Base-by-base conservation (phyloP, 305 asterid species). In the Petunia hybrid region DNA sequence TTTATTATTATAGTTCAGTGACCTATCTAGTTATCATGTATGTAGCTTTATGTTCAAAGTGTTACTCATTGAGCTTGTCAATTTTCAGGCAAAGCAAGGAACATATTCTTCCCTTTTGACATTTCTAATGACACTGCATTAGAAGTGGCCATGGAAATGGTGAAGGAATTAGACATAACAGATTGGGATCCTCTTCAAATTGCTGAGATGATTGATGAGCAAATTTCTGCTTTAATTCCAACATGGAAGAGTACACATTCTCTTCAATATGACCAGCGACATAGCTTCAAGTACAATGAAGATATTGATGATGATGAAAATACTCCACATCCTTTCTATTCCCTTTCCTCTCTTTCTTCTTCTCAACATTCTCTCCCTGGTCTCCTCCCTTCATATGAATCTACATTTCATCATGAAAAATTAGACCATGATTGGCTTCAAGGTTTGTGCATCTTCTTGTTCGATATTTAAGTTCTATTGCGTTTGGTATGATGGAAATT, bases 131-230 rank as follows among this genome's bases (percentile, higher is more conserved):
- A 93, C 83, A 92, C 94, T 3, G 83, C 95, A 4, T n/a, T 88
- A 65, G 94, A 90, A 1, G 98, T 92, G 8, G 98, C 98, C 1
- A 78, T 80, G 9, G 97, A 93, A 80, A 93, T 93, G 97, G 97
- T 93, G 39, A 91, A 87, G 87, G 97, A 91, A 81, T 78, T 93
- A 46, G 91, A 89, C 64, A 90, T 93, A 76, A 85, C 82, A 22
- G 94, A 92, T 45, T 92, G 95, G 94, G 87, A 88, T 83, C 89
- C 96, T 45, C 48, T 76, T 43, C 93, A 93, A 87, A 93, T 93
- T 85, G 95, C 98, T 67, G 84, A 83, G 22, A 92, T 92, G 97
- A 93, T 93, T 59, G 89, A 90, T 8, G 85, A 81, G 6, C 94
- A 93, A 85, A 87, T 93, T 69, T 85, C 89, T 51, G 85, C 82